These are phyloP conservation scores for Aspergillus carlsbadensis DNA, from an alignment of 495 filamentous ascomycete genomes.

Conservation along the genomic window DNA sequence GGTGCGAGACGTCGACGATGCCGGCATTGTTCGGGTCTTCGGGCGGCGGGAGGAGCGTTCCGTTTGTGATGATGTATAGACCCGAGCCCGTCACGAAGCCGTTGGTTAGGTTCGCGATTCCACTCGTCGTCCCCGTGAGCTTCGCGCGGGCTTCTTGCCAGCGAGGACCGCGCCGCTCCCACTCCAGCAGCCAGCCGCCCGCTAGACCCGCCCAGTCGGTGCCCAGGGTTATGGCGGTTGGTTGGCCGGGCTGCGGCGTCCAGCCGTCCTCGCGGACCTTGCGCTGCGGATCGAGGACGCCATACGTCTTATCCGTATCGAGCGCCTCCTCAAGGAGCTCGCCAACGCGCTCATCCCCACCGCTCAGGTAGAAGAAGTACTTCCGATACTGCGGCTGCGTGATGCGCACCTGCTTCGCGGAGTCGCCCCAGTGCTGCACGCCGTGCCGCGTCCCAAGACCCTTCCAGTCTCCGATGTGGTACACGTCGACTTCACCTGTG, in stretches of 20 bases:
- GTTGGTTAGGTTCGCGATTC: constrained; percentile 41
- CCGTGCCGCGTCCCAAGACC: constrained; percentile 53
- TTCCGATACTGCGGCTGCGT: constrained; percentile 32
- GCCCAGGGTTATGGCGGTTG: constrained; percentile 40
- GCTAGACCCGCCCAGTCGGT: constrained; percentile 50
- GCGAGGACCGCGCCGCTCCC: constrained; percentile 43
- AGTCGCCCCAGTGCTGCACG: constrained; percentile 51
- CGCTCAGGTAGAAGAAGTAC: constrained; percentile 46
- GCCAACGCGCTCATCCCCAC: constrained; percentile 44
- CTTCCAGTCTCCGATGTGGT: constrained; percentile 46
- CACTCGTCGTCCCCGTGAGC: constrained; percentile 35
- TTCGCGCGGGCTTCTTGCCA: constrained; percentile 42
- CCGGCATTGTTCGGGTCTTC: constrained; percentile 41
- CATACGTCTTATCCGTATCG: constrained; percentile 41
- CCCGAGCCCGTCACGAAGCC: constrained; percentile 49
- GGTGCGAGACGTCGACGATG: constrained; percentile 38
- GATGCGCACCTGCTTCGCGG: constrained; percentile 50
- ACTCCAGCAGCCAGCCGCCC: constrained; percentile 45
- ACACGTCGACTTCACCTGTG: constrained; percentile 50
- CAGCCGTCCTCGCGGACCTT: constrained; percentile 46
- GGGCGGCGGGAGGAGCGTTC: constrained; percentile 37
- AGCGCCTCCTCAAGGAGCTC: constrained; percentile 40
- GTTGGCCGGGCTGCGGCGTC: constrained; percentile 37
- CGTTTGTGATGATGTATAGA: constrained; percentile 40
- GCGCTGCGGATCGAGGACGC: constrained; percentile 43